Conservation (phyloP, 257 asterid species). For the Lycium ferocissimum region DNA sequence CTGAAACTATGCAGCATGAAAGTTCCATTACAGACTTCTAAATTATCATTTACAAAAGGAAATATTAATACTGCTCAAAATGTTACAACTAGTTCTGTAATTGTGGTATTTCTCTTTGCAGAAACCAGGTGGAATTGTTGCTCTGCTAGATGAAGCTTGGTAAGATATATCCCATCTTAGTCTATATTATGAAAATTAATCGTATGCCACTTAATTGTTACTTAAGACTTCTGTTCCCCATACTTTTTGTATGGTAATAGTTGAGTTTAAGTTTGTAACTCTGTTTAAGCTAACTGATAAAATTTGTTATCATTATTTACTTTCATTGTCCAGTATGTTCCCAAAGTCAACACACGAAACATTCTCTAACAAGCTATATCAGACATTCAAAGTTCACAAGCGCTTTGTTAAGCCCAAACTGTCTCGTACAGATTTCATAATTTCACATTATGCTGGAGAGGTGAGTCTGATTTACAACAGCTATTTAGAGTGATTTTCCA, state of each 20-base stretch:
- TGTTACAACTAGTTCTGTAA: conserved; percentile 28
- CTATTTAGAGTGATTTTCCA: conserved; percentile 27
- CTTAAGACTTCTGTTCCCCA: conserved; percentile 5
- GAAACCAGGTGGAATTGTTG: conserved; percentile 97
- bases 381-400: conserved; percentile 88
- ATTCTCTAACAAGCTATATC: conserved; percentile 91
- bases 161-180: conserved; percentile 37
- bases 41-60: not conserved
- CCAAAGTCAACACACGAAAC: conserved; percentile 99
- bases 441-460: conserved; percentile 98
- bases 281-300: conserved; percentile 23
- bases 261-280: conserved; percentile 29
- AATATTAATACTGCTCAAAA: not conserved
- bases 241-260: not conserved
- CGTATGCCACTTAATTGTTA: conserved; percentile 31
- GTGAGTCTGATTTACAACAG: conserved; percentile 49
- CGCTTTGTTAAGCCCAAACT: conserved; percentile 95
- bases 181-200: conserved; percentile 15
- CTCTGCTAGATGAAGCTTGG: conserved; percentile 99
- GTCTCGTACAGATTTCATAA: conserved; percentile 90
- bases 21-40: conserved; percentile 1
- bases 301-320: conserved; percentile 35
- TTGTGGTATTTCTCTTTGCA: conserved; percentile 55
- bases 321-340: conserved; percentile 79
- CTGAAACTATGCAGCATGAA: conserved; percentile 1